Conservation (phyloP, 768 basidiomycete species). For the Rhodotorula kratochvilovae region DNA sequence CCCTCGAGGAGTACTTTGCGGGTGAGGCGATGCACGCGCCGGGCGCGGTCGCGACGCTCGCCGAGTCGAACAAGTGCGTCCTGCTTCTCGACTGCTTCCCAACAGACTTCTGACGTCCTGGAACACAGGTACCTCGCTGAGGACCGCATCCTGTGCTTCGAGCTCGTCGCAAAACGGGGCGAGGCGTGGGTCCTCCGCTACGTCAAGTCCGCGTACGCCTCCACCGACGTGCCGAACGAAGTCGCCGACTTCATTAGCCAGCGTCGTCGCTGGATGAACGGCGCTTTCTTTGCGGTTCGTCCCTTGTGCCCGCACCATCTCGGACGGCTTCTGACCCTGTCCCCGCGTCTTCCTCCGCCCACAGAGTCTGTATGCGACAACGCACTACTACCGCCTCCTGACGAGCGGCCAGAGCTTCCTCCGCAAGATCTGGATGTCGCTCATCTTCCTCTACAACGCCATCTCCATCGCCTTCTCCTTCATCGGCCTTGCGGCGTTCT, state of each 20-base stretch:
- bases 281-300: constrained; percentile 34
- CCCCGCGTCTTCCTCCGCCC: no score
- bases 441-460: constrained; percentile 33
- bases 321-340: no score
- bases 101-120: no score
- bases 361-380: constrained; percentile 35
- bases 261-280: constrained; percentile 48
- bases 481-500: constrained; percentile 39
- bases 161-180: constrained; percentile 71
- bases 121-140: constrained; percentile 57
- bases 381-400: constrained; percentile 45
- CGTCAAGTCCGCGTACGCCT: constrained; percentile 45
- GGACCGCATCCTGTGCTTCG: constrained; percentile 93
- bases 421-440: constrained; percentile 41
- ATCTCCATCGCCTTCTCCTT: constrained; percentile 45
- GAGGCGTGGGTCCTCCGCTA: constrained; percentile 46
- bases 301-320: no score
- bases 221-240: constrained; percentile 45
- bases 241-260: constrained; percentile 46
- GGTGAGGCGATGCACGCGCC: constrained; percentile 63
- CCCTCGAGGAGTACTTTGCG: constrained; percentile 66
- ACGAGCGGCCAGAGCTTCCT: constrained; percentile 46
- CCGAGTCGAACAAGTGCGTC: constrained; percentile 49
- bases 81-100: no score
- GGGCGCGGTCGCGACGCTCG: not conserved